Evolutionary conservation across 2,329 filamentous ascomycete genomes (phyloP).

Genomic region (Hypomyces perniciosus): DNA sequence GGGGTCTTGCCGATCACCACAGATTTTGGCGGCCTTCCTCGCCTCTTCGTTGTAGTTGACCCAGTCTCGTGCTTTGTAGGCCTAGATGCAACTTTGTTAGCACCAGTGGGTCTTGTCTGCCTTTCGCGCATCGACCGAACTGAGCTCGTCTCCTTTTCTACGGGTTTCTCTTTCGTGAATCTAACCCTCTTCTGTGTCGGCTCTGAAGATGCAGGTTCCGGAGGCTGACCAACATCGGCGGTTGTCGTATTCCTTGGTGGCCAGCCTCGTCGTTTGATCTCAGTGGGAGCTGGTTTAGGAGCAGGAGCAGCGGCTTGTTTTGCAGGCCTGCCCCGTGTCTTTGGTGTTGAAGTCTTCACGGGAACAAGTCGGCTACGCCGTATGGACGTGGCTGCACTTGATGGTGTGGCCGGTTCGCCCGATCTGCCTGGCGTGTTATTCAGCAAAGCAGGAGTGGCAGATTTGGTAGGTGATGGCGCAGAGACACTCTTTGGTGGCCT

Average conservation of each 20-base stretch:
- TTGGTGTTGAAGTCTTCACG: neutral
- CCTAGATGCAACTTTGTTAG: too few species aligned
- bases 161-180: too few species aligned
- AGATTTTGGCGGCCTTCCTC: neutral
- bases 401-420: neutral
- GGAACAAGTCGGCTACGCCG: neutral
- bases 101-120: too few species aligned
- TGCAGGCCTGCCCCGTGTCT: neutral
- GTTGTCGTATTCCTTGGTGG: neutral
- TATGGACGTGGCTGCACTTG: neutral
- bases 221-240: too few species aligned
- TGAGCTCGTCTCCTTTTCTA: too few species aligned
- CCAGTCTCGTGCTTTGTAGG: neutral
- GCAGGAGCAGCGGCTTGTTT: neutral
- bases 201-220: too few species aligned
- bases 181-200: neutral
- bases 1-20: too few species aligned
- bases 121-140: too few species aligned
- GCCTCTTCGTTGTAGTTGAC: neutral
- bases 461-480: neutral
- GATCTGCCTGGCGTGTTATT: neutral
- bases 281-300: neutral
- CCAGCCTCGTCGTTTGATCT: neutral
- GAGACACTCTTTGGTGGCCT: constrained; percentile 7
- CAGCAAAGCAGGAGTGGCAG: too few species aligned